A percentile compares a stretch with the other conserved stretches of the same genome.
These are phyloP conservation scores for Schwanniomyces occidentalis DNA, from an alignment of 805 yeast genomes.

Conservation along the genomic window DNA sequence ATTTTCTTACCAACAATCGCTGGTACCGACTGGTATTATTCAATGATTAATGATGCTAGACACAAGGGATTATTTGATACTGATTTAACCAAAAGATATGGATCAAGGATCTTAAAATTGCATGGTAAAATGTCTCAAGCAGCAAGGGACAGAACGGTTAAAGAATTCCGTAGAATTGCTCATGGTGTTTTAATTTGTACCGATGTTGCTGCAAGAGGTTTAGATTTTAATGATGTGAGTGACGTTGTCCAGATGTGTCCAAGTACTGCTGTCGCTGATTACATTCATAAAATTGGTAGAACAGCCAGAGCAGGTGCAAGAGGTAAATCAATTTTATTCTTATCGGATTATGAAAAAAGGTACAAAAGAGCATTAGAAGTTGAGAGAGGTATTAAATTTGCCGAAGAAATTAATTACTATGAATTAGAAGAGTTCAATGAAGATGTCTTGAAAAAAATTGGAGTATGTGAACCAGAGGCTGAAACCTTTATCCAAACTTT, in stretches of 20 bases:
- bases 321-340: constrained; percentile 68
- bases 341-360: constrained; percentile 55
- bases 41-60: constrained; percentile 29
- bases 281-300: constrained; percentile 92
- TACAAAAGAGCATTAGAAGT: constrained; percentile 51
- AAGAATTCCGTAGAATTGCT: constrained; percentile 45
- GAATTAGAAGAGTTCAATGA: constrained; percentile 34
- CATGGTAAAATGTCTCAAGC: constrained; percentile 79
- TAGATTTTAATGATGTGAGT: constrained; percentile 88
- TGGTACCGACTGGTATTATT: constrained; percentile 59
- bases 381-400: constrained; percentile 56
- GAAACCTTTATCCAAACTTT: constrained; percentile 25
- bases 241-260: constrained; percentile 83
- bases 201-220: constrained; percentile 95
- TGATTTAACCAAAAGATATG: constrained; percentile 17
- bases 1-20: constrained; percentile 79
- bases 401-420: constrained; percentile 41
- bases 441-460: constrained; percentile 14
- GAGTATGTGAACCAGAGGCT: constrained; percentile 19
- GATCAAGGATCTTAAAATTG: constrained; percentile 32
- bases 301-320: constrained; percentile 89
- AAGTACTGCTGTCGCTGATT: constrained; percentile 73
- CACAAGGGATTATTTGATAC: constrained; percentile 16
- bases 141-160: constrained; percentile 61
- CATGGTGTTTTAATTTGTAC: constrained; percentile 75